These are phyloP conservation scores for Davidsoniella virescens DNA, from an alignment of 2,329 filamentous ascomycete genomes.

Conservation along the genomic window DNA sequence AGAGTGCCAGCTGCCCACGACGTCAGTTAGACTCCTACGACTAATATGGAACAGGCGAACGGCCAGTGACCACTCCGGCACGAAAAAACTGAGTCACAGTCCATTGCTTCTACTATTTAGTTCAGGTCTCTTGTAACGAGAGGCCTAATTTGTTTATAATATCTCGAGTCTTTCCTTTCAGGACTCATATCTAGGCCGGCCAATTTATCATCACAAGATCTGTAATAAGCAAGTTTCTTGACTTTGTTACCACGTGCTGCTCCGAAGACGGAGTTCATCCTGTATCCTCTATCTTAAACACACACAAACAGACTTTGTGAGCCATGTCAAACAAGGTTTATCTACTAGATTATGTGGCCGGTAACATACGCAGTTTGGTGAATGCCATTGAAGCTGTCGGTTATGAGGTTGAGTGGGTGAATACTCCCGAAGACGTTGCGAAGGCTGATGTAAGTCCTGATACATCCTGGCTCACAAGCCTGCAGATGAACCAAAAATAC, in stretches of 20 bases:
- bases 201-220: too few species aligned
- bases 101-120: not conserved
- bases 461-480: not conserved
- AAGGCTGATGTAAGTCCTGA: conserved; percentile 55
- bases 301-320: not conserved
- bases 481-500: too few species aligned
- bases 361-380: conserved; percentile 87
- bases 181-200: too few species aligned
- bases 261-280: conserved; percentile 10
- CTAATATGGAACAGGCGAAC: not conserved
- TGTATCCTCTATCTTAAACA: not conserved
- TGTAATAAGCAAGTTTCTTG: too few species aligned
- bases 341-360: conserved; percentile 77
- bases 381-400: conserved; percentile 96
- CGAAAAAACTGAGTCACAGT: conserved; percentile 2
- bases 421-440: conserved; percentile 64
- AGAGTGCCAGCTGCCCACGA: not conserved
- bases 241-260: not conserved
- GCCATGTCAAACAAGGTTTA: conserved; percentile 58
- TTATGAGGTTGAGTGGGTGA: conserved; percentile 85
- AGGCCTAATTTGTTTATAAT: not conserved
- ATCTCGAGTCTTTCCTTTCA: too few species aligned
- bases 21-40: not conserved
- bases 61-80: too few species aligned
- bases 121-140: not conserved